Percentiles rank a stretch among this genome's conserved stretches.
phyloP scores from a whole-genome alignment of 371 early-diverging fungal genomes.

The Lichtheimia hyalospora region DNA sequence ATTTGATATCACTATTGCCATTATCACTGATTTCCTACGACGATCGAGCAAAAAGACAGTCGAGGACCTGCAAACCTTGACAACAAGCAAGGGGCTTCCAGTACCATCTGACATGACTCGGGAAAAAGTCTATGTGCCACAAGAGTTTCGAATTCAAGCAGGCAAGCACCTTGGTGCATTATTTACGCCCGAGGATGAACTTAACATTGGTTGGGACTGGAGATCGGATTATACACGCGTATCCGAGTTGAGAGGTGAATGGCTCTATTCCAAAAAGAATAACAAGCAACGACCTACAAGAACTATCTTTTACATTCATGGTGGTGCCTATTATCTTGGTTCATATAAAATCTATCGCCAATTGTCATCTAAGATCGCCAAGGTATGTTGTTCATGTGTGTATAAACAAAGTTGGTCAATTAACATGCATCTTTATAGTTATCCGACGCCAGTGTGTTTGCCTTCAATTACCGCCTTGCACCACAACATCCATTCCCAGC shows the following conservation, averaged over 20 bases:
- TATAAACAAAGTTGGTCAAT: background rate
- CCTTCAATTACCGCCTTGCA: constrained; percentile 78
- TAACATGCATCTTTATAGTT: constrained; percentile 11
- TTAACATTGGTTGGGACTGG: constrained; percentile 45
- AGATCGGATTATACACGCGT: constrained; percentile 18
- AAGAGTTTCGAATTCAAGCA: constrained; percentile 27
- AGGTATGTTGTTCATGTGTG: constrained; percentile 17
- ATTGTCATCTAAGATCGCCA: constrained; percentile 38
- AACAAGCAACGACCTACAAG: constrained; percentile 3
- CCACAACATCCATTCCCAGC: constrained; percentile 85
- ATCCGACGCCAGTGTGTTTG: constrained; percentile 29
- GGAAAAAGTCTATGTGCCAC: constrained; percentile 23
- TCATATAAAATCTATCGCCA: constrained; percentile 48
- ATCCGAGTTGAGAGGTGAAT: constrained; percentile 34
- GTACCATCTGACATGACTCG: constrained; percentile 24
- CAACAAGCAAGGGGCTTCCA: constrained; percentile 24
- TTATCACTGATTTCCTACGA: constrained; percentile 29
- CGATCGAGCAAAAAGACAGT: constrained; percentile 31
- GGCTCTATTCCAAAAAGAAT: constrained; percentile 18
- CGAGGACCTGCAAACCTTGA: constrained; percentile 37
- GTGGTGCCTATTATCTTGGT: constrained; percentile 69
- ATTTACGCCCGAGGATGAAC: constrained; percentile 24
- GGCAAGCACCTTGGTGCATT: constrained; percentile 20
- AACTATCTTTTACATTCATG: constrained; percentile 63
- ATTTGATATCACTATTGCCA: constrained; percentile 32